Evolutionary conservation across 768 basidiomycete species (phyloP).

Genomic region (Pleurotus tuoliensis): DNA sequence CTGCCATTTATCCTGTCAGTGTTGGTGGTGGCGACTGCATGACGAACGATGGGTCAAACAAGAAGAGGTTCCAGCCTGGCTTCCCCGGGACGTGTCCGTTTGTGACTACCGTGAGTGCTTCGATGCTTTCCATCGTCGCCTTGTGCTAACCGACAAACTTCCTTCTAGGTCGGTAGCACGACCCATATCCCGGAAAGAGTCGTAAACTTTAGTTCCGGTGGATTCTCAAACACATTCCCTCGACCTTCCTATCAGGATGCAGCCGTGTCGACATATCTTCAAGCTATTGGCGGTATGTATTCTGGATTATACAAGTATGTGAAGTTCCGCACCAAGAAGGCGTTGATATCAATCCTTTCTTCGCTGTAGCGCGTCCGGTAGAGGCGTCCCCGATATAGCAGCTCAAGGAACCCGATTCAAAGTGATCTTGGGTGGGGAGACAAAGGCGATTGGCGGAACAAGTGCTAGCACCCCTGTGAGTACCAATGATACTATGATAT

Average conservation of each 20-base stretch:
- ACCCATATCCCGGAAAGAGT: slow-evolving; percentile 37
- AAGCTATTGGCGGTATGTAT: slow-evolving; percentile 25
- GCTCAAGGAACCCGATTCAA: slow-evolving; percentile 16
- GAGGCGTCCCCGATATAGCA: slow-evolving; percentile 22
- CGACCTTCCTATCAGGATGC: slow-evolving; percentile 23
- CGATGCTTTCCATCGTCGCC: background rate
- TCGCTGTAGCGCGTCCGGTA: slow-evolving; percentile 31
- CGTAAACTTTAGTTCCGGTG: slow-evolving; percentile 44
- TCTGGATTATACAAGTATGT: slow-evolving; percentile 26
- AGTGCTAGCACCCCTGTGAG: slow-evolving; percentile 7
- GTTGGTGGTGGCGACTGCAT: slow-evolving; percentile 51
- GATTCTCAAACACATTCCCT: slow-evolving; percentile 43
- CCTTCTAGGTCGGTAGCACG: slow-evolving; percentile 35
- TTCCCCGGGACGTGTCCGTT: slow-evolving; percentile 50
- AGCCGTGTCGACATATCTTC: slow-evolving; percentile 20
- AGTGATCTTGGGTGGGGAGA: slow-evolving; percentile 29
- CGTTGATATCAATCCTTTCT: background rate
- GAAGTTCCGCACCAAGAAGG: background rate
- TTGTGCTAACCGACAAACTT: background rate
- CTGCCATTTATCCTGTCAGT: slow-evolving; percentile 37
- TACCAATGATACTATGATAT: background rate
- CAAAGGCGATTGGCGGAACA: slow-evolving; percentile 27
- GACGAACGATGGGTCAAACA: slow-evolving; percentile 44
- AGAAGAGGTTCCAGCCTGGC: slow-evolving; percentile 30
- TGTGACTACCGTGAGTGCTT: slow-evolving; percentile 13